Percentiles rank a stretch among this genome's conserved stretches.
Conservation (phyloP, 176 grass and related monocot genomes). For the Carex parvula region DNA sequence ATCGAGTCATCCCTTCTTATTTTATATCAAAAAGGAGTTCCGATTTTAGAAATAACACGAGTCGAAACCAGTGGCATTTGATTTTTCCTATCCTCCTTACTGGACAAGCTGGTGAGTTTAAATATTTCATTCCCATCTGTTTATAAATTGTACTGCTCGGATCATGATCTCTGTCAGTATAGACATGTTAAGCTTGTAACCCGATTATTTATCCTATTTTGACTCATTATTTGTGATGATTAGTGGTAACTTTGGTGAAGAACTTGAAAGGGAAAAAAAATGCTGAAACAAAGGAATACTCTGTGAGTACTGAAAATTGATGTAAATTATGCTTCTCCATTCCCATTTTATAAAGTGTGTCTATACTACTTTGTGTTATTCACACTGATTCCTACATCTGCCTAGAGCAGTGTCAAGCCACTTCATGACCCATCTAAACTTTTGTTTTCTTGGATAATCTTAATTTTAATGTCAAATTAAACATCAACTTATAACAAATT, state of each 20-base stretch:
- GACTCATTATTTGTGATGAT: too few species aligned
- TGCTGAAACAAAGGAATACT: too few species aligned
- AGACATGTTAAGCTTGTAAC: not conserved
- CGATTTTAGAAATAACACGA: not conserved
- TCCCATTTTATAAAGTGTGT: not conserved
- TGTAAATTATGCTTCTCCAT: not conserved
- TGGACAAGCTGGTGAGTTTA: conserved; percentile 17
- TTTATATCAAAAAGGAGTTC: not conserved
- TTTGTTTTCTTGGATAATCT: not conserved
- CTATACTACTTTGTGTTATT: not conserved
- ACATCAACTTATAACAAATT: not conserved
- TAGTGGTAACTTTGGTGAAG: too few species aligned
- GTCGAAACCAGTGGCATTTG: not conserved
- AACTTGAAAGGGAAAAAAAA: too few species aligned
- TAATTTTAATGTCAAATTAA: not conserved
- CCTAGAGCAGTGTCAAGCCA: not conserved
- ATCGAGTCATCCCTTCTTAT: not conserved
- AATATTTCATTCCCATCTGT: not conserved
- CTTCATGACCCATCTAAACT: not conserved
- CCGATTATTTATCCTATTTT: not conserved
- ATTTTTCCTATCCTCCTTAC: conserved; percentile 5
- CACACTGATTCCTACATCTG: not conserved
- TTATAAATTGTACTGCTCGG: not conserved
- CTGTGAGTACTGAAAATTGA: not conserved
- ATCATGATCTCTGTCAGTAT: not conserved